These are phyloP conservation scores for Gardenia jasminoides DNA, from an alignment of 257 asterid genomes.

Conservation along the genomic window DNA sequence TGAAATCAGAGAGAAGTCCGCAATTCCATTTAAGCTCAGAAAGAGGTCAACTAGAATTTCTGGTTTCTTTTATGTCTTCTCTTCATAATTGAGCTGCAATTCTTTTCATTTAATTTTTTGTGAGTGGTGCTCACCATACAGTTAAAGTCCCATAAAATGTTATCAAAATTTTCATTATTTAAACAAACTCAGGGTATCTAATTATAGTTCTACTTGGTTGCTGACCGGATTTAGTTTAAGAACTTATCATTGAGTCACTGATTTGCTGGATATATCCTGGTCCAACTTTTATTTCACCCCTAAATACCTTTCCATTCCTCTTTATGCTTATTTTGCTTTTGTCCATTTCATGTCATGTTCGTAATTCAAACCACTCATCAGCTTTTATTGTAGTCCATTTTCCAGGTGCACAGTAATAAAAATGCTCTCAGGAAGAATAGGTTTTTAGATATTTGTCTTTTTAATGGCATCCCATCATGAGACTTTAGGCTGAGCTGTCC, in stretches of 20 bases:
- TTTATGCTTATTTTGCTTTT: neutral
- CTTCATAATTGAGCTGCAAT: neutral
- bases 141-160: neutral
- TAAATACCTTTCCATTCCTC: neutral
- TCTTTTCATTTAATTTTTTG: neutral
- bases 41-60: conserved; percentile 54
- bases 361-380: neutral
- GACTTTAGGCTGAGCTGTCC: neutral
- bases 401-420: neutral
- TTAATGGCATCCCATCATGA: neutral
- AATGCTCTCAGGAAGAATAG: neutral
- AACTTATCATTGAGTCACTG: neutral
- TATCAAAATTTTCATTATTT: neutral
- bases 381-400: neutral
- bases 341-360: neutral
- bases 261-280: neutral
- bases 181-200: neutral
- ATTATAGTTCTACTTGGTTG: neutral
- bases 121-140: neutral
- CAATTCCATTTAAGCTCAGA: conserved; percentile 65
- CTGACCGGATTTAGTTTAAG: neutral
- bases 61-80: neutral
- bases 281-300: neutral
- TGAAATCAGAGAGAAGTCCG: conserved; percentile 72
- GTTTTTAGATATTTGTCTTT: neutral